These are phyloP conservation scores for Chlorella variabilis DNA, from an alignment of 163 green algal genomes.

Conservation along the genomic window DNA sequence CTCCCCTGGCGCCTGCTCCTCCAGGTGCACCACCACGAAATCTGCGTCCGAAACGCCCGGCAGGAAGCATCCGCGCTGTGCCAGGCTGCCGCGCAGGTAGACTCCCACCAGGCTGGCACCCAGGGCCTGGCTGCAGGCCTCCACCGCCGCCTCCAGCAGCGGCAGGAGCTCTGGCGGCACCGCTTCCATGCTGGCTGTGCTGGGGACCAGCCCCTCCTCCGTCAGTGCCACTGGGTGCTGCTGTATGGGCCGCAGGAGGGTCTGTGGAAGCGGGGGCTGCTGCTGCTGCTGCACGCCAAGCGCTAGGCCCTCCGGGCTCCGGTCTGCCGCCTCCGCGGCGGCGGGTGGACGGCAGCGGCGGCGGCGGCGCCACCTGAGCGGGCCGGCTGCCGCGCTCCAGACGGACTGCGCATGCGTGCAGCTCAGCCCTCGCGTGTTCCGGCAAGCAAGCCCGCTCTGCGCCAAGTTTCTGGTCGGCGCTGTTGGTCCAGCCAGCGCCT, in stretches of 20 bases:
- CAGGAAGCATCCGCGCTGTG: slow-evolving; percentile 15
- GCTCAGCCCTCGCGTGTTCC: too few relatives aligned
- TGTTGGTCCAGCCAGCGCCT: too few relatives aligned
- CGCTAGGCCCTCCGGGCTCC: too few relatives aligned
- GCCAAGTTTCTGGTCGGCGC: too few relatives aligned
- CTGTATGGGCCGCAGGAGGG: slow-evolving; percentile 6
- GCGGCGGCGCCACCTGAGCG: too few relatives aligned
- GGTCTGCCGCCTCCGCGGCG: too few relatives aligned
- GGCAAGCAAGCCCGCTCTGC: too few relatives aligned
- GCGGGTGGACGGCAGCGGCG: too few relatives aligned
- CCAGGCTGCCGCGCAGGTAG: slow-evolving; percentile 17
- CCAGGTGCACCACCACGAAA: slow-evolving; percentile 12
- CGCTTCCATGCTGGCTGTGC: not conserved
- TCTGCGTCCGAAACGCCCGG: slow-evolving; percentile 23
- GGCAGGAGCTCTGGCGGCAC: not conserved
- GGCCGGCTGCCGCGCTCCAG: too few relatives aligned
- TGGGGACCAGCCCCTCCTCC: not conserved
- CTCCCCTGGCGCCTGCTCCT: not conserved
- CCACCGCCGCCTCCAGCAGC: not conserved
- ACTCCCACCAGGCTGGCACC: slow-evolving; percentile 1
- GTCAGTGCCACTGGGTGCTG: not conserved
- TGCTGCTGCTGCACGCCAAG: too few relatives aligned
- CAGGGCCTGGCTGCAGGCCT: not conserved
- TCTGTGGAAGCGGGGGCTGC: not conserved
- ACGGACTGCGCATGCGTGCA: too few relatives aligned